phyloP scores from a whole-genome alignment of 78 protist species.

The Diacronema lutheri region DNA sequence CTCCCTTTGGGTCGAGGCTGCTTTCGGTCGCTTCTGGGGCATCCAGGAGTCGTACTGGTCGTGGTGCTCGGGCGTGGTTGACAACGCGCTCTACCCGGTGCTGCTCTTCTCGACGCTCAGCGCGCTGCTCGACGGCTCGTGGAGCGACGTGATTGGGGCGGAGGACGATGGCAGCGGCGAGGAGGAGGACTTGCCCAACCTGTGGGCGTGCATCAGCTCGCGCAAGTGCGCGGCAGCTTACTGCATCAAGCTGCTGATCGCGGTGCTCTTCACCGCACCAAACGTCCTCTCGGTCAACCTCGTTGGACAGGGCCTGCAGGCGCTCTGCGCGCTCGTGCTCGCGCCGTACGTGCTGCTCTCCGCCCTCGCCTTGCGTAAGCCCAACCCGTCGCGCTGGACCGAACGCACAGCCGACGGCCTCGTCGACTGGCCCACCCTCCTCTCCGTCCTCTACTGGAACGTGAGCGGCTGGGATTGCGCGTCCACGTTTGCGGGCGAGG shows the following conservation, averaged over 20 bases:
- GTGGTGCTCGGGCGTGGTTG: constrained; percentile 30
- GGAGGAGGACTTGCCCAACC: not conserved
- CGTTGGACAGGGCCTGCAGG: not conserved
- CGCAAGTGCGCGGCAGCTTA: not conserved
- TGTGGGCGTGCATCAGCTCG: not conserved
- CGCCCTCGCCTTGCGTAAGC: not conserved
- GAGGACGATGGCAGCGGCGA: too few species aligned
- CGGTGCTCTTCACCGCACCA: not conserved
- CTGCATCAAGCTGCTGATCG: not conserved
- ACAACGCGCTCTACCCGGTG: constrained; percentile 26
- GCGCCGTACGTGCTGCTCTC: not conserved
- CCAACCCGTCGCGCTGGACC: not conserved
- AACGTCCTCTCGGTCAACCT: not conserved
- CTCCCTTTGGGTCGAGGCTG: constrained; percentile 25
- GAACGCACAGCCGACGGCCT: not conserved
- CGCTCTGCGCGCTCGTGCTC: not conserved
- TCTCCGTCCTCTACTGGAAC: not conserved
- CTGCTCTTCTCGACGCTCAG: not conserved
- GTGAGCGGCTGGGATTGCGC: constrained; percentile 28
- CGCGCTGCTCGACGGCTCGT: not conserved
- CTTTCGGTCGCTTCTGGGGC: constrained; percentile 20
- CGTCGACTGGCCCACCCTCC: not conserved
- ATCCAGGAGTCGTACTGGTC: constrained; percentile 42
- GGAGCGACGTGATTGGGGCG: not conserved
- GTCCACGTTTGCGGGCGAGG: constrained; percentile 43